Evolutionary conservation across 306 rosid genomes (phyloP).

Genomic region (Citrullus colocynthis): DNA sequence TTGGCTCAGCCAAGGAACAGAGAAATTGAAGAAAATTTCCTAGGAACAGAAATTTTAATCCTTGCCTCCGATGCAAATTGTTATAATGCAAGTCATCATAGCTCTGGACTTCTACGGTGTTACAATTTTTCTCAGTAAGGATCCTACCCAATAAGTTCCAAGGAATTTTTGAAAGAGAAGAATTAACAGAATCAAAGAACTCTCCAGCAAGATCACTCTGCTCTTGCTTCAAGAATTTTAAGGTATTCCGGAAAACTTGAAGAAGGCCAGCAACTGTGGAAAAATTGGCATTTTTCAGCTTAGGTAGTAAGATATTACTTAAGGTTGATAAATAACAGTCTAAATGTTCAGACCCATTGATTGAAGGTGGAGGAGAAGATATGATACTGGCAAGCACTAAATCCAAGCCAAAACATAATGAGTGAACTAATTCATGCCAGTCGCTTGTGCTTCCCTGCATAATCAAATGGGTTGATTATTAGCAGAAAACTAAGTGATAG

Average conservation of each 20-base stretch:
- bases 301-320: conserved; percentile 16
- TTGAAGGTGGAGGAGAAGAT: conserved; percentile 8
- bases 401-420: conserved; percentile 35
- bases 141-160: conserved; percentile 41
- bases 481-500: not conserved
- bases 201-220: conserved; percentile 26
- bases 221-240: conserved; percentile 45
- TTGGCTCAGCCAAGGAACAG: conserved; percentile 59
- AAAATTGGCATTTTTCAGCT: conserved; percentile 41
- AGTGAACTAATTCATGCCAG: conserved; percentile 22
- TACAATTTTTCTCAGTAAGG: conserved; percentile 12
- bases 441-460: conserved; percentile 24
- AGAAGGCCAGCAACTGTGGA: conserved; percentile 42
- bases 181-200: conserved; percentile 40
- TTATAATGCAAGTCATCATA: conserved; percentile 9
- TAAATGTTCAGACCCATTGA: conserved; percentile 19
- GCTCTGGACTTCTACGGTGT: conserved; percentile 11
- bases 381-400: conserved; percentile 22
- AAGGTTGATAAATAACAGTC: conserved; percentile 17
- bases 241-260: conserved; percentile 35
- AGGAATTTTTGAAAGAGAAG: conserved; percentile 36
- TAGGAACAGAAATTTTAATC: conserved; percentile 32
- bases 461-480: not conserved
- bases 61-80: conserved; percentile 12
- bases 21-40: conserved; percentile 67